These are phyloP conservation scores for Hysterium pulicare DNA, from an alignment of 2,329 filamentous ascomycete species.

Conservation along the genomic window DNA sequence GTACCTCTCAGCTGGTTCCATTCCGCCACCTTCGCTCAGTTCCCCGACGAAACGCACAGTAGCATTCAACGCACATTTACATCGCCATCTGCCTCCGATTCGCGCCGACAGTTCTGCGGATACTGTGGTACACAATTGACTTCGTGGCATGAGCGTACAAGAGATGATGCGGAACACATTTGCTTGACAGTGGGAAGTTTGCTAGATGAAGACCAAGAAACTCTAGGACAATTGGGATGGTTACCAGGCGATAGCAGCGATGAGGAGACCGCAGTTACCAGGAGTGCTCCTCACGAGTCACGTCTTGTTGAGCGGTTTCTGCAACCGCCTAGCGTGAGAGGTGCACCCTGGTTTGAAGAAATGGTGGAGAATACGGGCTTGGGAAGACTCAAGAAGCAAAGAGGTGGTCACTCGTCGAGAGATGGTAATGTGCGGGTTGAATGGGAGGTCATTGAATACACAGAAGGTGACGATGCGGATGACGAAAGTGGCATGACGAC, in stretches of 20 bases:
- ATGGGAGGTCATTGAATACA: slow-evolving; percentile 78
- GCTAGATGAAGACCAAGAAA: slow-evolving; percentile 64
- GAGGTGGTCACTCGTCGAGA: slow-evolving; percentile 56
- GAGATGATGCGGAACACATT: slow-evolving; percentile 71
- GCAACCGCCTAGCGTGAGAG: slow-evolving; percentile 37
- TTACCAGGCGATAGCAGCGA: slow-evolving; percentile 48
- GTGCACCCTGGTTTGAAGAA: slow-evolving; percentile 81
- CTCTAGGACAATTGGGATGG: slow-evolving; percentile 72
- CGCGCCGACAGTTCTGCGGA: slow-evolving; percentile 79
- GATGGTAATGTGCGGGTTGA: slow-evolving; percentile 67
- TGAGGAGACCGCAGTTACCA: slow-evolving; percentile 25
- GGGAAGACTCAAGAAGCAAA: slow-evolving; percentile 63
- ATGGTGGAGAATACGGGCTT: slow-evolving; percentile 73
- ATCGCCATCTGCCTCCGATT: slow-evolving; percentile 46
- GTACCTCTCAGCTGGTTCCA: slow-evolving; percentile 80
- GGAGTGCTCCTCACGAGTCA: slow-evolving; percentile 17
- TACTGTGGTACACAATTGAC: slow-evolving; percentile 85
- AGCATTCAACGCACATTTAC: slow-evolving; percentile 46
- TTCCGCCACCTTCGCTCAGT: slow-evolving; percentile 70
- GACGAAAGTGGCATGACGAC: slow-evolving; percentile 23
- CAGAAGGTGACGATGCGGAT: slow-evolving; percentile 36
- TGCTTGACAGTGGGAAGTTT: slow-evolving; percentile 78
- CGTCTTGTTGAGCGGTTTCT: slow-evolving; percentile 17
- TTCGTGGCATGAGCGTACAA: slow-evolving; percentile 75
- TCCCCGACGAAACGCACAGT: slow-evolving; percentile 64